Percentiles rank a stretch among this genome's conserved stretches.
Evolutionary conservation across 768 basidiomycete species (phyloP).

Genomic region (Lactarius tabidus): DNA sequence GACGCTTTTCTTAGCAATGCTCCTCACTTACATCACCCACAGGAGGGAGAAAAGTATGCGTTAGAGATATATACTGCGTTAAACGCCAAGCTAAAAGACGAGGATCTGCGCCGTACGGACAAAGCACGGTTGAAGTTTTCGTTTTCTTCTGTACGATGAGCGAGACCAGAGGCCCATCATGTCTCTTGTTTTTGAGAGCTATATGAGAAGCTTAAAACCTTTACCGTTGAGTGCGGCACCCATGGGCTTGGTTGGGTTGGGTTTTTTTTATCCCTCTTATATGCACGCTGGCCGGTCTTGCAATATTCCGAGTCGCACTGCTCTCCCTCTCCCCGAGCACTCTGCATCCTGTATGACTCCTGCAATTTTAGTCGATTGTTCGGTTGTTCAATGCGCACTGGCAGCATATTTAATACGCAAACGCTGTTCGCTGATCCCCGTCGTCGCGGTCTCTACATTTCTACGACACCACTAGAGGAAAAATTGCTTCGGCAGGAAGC

Average conservation of each 20-base stretch:
- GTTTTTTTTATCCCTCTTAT: neutral
- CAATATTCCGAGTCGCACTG: neutral
- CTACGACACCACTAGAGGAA: neutral
- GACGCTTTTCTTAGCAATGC: slow-evolving; percentile 13
- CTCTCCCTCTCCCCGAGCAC: neutral
- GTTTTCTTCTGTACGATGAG: slow-evolving; percentile 36
- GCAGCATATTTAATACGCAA: neutral
- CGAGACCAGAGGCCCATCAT: neutral
- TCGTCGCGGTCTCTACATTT: neutral
- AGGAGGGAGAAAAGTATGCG: slow-evolving; percentile 70
- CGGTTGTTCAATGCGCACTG: neutral
- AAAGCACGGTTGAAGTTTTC: slow-evolving; percentile 57
- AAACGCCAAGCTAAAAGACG: slow-evolving; percentile 61
- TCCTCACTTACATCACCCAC: neutral
- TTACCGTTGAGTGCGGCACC: neutral
- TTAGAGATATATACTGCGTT: slow-evolving; percentile 51
- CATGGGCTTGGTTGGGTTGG: neutral
- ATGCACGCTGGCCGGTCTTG: neutral
- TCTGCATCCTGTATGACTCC: neutral
- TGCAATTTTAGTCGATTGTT: neutral
- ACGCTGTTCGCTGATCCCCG: neutral
- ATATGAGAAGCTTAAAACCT: neutral
- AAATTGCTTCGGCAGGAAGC: too few relatives aligned
- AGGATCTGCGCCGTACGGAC: slow-evolving; percentile 54
- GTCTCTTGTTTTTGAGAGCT: neutral